Evolutionary conservation across 2,329 filamentous ascomycete genomes (phyloP).

Genomic region (Akanthomyces lecanii): DNA sequence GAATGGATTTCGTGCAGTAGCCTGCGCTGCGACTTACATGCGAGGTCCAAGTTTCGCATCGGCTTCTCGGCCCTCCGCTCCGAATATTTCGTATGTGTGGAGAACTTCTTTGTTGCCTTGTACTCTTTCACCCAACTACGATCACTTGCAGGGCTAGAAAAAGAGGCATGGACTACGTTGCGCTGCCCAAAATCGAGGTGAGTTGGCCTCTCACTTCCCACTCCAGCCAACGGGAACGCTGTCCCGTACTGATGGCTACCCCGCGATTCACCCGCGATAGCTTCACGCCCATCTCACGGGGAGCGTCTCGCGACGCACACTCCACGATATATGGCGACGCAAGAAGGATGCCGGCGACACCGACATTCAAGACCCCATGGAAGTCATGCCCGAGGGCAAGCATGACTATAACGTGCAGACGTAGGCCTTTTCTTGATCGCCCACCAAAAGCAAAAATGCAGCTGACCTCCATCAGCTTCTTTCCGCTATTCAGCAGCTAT

Average conservation of each 20-base stretch:
- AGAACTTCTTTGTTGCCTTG: neutral
- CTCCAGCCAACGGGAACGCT: neutral
- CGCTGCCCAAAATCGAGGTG: conserved; percentile 56
- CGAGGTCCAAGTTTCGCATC: neutral
- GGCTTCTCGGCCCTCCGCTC: neutral
- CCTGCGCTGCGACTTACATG: neutral
- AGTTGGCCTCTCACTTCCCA: neutral
- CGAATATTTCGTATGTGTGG: neutral
- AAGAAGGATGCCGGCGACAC: conserved; percentile 53
- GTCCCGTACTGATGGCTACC: neutral
- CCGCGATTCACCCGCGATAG: conserved; percentile 34
- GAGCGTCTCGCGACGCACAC: conserved; percentile 66
- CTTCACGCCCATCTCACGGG: conserved; percentile 78
- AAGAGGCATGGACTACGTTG: conserved; percentile 38
- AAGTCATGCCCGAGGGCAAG: conserved; percentile 66
- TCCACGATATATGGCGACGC: conserved; percentile 68
- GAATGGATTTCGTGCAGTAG: neutral
- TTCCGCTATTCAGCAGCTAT: conserved; percentile 72
- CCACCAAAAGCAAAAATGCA: neutral
- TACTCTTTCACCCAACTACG: neutral
- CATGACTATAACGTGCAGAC: conserved; percentile 66
- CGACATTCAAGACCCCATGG: conserved; percentile 61
- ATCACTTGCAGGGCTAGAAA: neutral
- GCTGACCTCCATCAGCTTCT: conserved; percentile 53
- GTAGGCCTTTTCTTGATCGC: conserved; percentile 40